Evolutionary conservation across 2,329 filamentous ascomycete species (phyloP).

Genomic region (Emergomyces orientalis): DNA sequence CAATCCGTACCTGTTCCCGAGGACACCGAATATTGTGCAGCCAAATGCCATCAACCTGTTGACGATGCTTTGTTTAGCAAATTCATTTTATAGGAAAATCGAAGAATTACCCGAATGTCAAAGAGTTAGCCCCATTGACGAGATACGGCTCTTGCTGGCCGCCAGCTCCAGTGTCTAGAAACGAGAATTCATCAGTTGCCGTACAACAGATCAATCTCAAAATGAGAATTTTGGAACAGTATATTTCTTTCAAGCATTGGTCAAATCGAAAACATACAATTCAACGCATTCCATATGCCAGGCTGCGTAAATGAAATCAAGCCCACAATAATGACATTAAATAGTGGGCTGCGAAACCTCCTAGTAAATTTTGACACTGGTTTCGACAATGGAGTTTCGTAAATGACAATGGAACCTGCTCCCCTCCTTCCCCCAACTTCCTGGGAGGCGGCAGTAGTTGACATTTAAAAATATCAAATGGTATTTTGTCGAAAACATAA

Average conservation of each 20-base stretch:
- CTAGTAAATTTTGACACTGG: constrained; percentile 11
- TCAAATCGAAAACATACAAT: constrained; percentile 21
- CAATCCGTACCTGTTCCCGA: constrained; percentile 33
- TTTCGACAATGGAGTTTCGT: not conserved
- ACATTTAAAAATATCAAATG: not conserved
- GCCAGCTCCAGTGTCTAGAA: constrained; percentile 26
- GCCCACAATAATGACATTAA: constrained; percentile 41
- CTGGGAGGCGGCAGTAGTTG: not conserved
- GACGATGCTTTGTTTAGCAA: not conserved
- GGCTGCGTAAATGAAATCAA: constrained; percentile 40
- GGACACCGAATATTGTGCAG: constrained; percentile 33
- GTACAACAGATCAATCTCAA: not conserved
- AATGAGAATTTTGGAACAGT: not conserved
- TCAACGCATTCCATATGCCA: constrained; percentile 42
- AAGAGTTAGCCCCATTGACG: constrained; percentile 35
- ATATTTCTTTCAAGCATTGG: too few relatives aligned
- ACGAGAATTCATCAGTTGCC: too few relatives aligned
- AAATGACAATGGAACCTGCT: not conserved
- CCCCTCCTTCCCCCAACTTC: not conserved
- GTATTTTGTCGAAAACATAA: not conserved
- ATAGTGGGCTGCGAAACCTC: constrained; percentile 38
- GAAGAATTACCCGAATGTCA: constrained; percentile 30
- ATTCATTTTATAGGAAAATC: not conserved
- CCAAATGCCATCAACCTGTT: constrained; percentile 40
- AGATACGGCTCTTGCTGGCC: constrained; percentile 31